Conservation (phyloP, 192 early-diverging fungal species). For the Coemansia sp. region DNA sequence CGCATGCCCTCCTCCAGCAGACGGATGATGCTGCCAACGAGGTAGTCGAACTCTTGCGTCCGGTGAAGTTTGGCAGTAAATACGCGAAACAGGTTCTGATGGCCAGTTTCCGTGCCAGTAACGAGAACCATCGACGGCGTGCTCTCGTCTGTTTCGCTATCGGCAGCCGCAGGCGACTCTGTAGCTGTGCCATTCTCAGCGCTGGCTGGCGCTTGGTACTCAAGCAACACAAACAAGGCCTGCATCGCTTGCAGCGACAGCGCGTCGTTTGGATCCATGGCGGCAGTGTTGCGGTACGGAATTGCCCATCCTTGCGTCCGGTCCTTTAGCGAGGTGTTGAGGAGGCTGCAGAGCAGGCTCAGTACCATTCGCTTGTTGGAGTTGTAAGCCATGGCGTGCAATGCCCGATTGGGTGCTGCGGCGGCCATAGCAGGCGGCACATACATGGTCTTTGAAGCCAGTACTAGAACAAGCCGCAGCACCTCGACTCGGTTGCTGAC, state of each 20-base stretch:
- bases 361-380: constrained; percentile 66
- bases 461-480: constrained; percentile 73
- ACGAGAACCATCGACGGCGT: constrained; percentile 46
- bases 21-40: constrained; percentile 77
- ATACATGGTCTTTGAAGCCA: constrained; percentile 87
- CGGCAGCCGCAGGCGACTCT: not conserved
- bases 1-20: constrained; percentile 81
- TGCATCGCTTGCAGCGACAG: constrained; percentile 76
- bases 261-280: constrained; percentile 72
- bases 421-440: constrained; percentile 45
- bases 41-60: constrained; percentile 79
- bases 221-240: constrained; percentile 61
- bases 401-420: constrained; percentile 28
- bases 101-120: constrained; percentile 34
- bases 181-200: not conserved
- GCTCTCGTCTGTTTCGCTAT: constrained; percentile 11
- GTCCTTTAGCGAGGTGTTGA: constrained; percentile 84
- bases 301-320: constrained; percentile 86
- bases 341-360: constrained; percentile 80
- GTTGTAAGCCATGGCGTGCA: constrained; percentile 48
- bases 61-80: constrained; percentile 85
- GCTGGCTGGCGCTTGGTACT: constrained; percentile 63
- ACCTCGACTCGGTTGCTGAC: constrained; percentile 79
- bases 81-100: constrained; percentile 75
- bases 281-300: constrained; percentile 86